Evolutionary conservation across 2,329 filamentous ascomycete genomes (phyloP), one percentile per base, ranked within the genome.

Genomic region (Exophiala calicioides): DNA sequence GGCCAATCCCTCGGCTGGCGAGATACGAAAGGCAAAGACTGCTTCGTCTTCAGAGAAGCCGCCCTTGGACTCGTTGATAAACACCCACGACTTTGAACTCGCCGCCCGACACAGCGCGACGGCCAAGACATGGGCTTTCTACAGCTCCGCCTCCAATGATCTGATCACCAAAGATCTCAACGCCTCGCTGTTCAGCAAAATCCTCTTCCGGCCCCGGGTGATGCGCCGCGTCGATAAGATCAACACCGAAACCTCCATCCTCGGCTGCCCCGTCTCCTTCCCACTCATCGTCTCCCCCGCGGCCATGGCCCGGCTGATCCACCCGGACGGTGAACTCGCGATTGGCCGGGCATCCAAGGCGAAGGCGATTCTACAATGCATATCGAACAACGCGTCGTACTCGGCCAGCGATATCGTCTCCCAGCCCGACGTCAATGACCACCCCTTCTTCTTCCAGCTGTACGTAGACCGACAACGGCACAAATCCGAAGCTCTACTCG

Each of bases 81-180:
- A 73, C 56, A 68, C 76, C 5, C 70, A 81, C 51, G 82, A 86
- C 65, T 85, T 85, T 59, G 75, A 80, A 40, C 48, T 67, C 8
- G 79, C 76, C 0, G 82, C 82, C 3, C 72, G 74, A 12, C 68
- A 69, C 19, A 76, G 74, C 4, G 71, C 83, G 36, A 72, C 73
- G 6, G 73, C 76, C 16, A 86, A 86, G 59, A 78, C 82, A n/a
- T 85, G 80, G 80, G 83, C 82, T 0, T 86, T 85, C 59, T 79
- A 82, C 60, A 84, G 80, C 15, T 84, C 80, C 6, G 83, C 82
- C 2, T 79, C 82, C 8, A 85, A 81, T 4, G 83, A 74, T 75
- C 58, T 77, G 3, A 79, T 83, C 27, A 78, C 82, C 36, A 72
- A 74, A 2, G 64, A 71, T 18, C 69, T 71, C 38, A 86, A 86